Evolutionary conservation across 2,329 filamentous ascomycete species (phyloP).

Genomic region (Fusarium sp.): DNA sequence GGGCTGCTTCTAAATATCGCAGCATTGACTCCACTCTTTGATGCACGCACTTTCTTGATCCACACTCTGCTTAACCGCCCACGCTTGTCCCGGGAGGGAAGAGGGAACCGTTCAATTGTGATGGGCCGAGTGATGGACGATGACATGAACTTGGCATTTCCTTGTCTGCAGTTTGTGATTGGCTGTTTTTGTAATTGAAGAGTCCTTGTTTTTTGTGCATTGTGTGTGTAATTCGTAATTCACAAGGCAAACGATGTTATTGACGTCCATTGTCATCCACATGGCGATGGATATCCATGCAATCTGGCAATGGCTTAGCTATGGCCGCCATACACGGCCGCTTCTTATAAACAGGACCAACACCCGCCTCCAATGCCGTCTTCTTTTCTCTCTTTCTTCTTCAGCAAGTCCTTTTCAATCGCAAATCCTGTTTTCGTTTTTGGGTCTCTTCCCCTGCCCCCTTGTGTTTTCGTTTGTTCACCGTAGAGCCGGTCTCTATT

Average conservation of each 20-base stretch:
- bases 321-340: conserved; percentile 35
- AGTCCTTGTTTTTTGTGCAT: conserved; percentile 16
- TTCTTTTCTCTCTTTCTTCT: conserved; percentile 59
- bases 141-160: conserved; percentile 37
- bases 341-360: conserved; percentile 48
- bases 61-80: conserved; percentile 42
- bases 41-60: conserved; percentile 40
- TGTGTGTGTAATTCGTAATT: conserved; percentile 9
- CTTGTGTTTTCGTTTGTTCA: conserved; percentile 53
- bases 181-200: conserved; percentile 17
- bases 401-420: conserved; percentile 72
- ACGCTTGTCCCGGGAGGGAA: conserved; percentile 24
- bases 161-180: conserved; percentile 33
- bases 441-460: conserved; percentile 51
- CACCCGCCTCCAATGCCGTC: conserved; percentile 47
- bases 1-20: conserved; percentile 37
- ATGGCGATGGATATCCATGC: background rate
- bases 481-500: conserved; percentile 66
- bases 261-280: conserved; percentile 2
- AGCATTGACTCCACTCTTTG: conserved; percentile 5
- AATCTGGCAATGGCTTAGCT: background rate
- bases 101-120: conserved; percentile 32
- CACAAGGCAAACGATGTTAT: conserved; percentile 21
- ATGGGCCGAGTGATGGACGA: conserved; percentile 31
- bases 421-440: conserved; percentile 64